These are phyloP conservation scores for Elsinoe australis DNA, from an alignment of 2,329 filamentous ascomycete genomes.

Conservation along the genomic window DNA sequence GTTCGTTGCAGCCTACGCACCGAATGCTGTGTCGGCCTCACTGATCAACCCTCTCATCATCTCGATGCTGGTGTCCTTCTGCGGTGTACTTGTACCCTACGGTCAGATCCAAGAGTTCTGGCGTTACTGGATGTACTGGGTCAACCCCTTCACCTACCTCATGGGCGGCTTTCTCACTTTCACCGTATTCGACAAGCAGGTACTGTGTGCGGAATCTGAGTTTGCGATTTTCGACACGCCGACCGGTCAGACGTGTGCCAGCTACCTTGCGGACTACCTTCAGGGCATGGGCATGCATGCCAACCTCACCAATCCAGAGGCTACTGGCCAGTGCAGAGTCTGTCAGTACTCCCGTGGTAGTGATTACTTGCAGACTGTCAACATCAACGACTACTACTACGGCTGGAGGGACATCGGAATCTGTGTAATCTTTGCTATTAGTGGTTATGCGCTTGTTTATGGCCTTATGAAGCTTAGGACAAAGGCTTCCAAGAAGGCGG, in stretches of 20 bases:
- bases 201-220: slow-evolving; percentile 32
- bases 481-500: slow-evolving; percentile 36
- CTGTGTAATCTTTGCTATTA: slow-evolving; percentile 49
- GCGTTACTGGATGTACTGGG: slow-evolving; percentile 24
- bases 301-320: slow-evolving; percentile 53
- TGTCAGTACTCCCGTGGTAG: slow-evolving; percentile 53
- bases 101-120: slow-evolving; percentile 30
- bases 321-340: slow-evolving; percentile 49
- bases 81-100: slow-evolving; percentile 32
- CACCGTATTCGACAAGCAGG: slow-evolving; percentile 36
- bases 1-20: slow-evolving; percentile 43
- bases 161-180: slow-evolving; percentile 36
- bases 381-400: slow-evolving; percentile 53
- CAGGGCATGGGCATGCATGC: slow-evolving; percentile 40
- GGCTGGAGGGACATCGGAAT: slow-evolving; percentile 61
- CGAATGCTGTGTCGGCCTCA: slow-evolving; percentile 40
- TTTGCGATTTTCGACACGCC: slow-evolving; percentile 43
- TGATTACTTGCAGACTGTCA: slow-evolving; percentile 54
- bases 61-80: slow-evolving; percentile 29
- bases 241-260: slow-evolving; percentile 46
- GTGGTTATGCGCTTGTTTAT: slow-evolving; percentile 47
- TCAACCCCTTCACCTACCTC: slow-evolving; percentile 39
- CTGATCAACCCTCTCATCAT: slow-evolving; percentile 37
- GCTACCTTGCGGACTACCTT: slow-evolving; percentile 51
- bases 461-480: slow-evolving; percentile 37